Evolutionary conservation across 306 rosid species (phyloP), one percentile per base, ranked within the genome.

Genomic region (Malus sieversii): DNA sequence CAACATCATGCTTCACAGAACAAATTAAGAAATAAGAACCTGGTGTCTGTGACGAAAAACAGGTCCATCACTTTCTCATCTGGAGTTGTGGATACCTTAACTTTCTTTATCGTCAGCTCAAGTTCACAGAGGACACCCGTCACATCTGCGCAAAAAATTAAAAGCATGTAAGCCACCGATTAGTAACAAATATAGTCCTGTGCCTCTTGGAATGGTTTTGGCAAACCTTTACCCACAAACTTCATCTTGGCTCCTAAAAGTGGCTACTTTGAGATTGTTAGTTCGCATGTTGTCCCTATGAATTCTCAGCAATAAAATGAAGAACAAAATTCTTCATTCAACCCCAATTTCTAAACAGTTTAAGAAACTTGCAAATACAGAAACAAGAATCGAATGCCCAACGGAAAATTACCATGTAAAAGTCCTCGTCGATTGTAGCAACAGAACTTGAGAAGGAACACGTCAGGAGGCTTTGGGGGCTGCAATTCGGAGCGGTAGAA

Each of bases 21-120:
- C 20, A 67, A 27, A 32, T 61, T 53, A 66, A 78, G 81, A 77
- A 81, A 55, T 67, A 30, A 19, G 60, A 77, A 92, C 98, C 98
- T 95, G 82, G 89, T 79, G 71, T 95, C 99, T 32, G 92, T 86
- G 89, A 95, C 80, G 88, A 95, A 90, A 88, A 95, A 95, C 77
- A 95, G 85, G 82, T 95, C 97, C 88, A 95, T 86, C 73, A 92
- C 97, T 92, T 77, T 92, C 69, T 93, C 97, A 79, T 95, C 99
- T 2, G 99, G 99, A 22, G 97, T 95, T 22, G 96, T 92, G 51
- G 97, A 95, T 44, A 95, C 96, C 89, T 95, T 95, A 80, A 95
- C 97, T 88, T 89, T 95, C 77, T 88, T 82, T 66, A 95, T 92
- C 44, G 74, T 82, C 82, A 95, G 89, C 87, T 95, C 99, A 13